Percentiles rank a stretch among this genome's conserved stretches.
Evolutionary conservation across 768 basidiomycete genomes (phyloP).

Genomic region (Suillus subaureus): DNA sequence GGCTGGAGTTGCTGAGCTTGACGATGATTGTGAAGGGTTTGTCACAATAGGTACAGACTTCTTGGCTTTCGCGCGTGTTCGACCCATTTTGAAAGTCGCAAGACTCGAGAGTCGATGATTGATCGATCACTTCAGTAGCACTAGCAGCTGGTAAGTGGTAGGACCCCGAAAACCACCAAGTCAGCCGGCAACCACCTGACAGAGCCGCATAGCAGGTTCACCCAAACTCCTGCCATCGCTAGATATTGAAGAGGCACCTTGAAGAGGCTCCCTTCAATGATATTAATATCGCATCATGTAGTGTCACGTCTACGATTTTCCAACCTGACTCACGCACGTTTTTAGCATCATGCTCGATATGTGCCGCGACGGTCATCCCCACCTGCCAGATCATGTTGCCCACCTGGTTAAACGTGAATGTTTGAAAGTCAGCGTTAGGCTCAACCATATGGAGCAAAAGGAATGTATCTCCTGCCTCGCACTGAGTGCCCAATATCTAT

Average conservation of each 20-base stretch:
- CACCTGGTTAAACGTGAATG: neutral
- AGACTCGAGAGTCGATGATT: neutral
- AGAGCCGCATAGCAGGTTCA: neutral
- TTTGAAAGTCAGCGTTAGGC: neutral
- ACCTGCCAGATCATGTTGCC: neutral
- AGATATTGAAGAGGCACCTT: neutral
- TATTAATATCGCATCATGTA: neutral
- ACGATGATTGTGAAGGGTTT: constrained; percentile 12
- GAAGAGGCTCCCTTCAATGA: neutral
- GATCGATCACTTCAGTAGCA: neutral
- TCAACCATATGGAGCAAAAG: neutral
- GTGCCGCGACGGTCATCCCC: neutral
- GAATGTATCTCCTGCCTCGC: neutral
- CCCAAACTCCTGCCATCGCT: neutral
- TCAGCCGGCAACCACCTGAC: neutral
- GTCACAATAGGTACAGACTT: constrained; percentile 23
- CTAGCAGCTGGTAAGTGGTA: neutral
- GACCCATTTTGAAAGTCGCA: constrained; percentile 46
- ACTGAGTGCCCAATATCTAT: neutral
- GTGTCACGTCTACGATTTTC: neutral
- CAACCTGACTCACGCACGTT: neutral
- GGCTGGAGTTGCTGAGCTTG: constrained; percentile 42
- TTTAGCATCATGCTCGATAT: neutral
- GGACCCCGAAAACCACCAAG: constrained; percentile 2
- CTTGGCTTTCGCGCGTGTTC: constrained; percentile 49